Base-by-base conservation (phyloP, 306 rosid species). In the Gynostemma pentaphyllum region DNA sequence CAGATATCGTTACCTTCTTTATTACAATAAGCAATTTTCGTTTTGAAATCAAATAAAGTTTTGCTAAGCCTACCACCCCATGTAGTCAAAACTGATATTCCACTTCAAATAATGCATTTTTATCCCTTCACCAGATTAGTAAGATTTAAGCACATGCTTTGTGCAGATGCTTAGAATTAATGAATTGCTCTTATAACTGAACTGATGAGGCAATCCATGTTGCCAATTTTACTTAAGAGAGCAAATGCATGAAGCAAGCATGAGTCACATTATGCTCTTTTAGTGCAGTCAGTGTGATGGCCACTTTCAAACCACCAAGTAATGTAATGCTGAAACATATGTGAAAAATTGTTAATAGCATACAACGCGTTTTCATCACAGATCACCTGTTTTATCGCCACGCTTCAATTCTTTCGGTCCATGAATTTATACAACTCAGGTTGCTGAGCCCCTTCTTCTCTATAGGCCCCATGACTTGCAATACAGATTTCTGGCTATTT, bases 391-490 rank as follows among this genome's bases (percentile, higher is more conserved):
- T 74, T 83, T 74, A 87, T 30, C 84, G 72, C 89, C 91, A 85
- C 2, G 94, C 84, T 78, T 85, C 85, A 7, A 76, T 77, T 53
- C 79, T 66, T 75, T 87, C 86, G 9, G 47, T 70, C 79, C 70
- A 79, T 53, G 85, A 81, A 63, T 76, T 79, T 18, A 68, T 67
- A 63, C 52, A 51, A 34, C 82, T 82, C 68, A 81, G 70, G 34
- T 67, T 87, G 77, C 81, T 71, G 45, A 69, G 82, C 44, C 73
- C 44, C 74, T 74, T n/a, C 74, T 74, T 87, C 75, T 84, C 87
- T 16, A 62, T 66, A 5, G 78, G 56, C 9, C 11, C 69, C 22
- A 70, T 28, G 73, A 57, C 75, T 41, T 36, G 66, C 37, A 64
- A 70, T 44, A 72, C 45, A 21, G 71, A 67, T 59, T 74, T 74